phyloP scores from a whole-genome alignment of 495 filamentous ascomycete species.

The Lophium mytilinum region DNA sequence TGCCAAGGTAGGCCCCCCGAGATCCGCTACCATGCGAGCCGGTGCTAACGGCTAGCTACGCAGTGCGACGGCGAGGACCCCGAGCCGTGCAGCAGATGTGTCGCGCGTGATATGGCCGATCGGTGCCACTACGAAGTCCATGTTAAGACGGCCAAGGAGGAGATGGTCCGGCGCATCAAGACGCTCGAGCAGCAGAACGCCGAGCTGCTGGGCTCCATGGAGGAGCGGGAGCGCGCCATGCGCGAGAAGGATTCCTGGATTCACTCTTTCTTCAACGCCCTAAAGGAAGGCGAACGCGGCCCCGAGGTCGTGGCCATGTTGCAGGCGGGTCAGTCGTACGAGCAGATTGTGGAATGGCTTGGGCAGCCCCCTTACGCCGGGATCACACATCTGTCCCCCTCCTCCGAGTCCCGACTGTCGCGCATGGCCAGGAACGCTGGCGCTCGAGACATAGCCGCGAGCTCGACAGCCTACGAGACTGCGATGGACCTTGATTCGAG shows the following conservation, averaged over 20 bases:
- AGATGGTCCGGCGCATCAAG: slow-evolving; percentile 16
- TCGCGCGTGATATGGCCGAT: slow-evolving; percentile 2
- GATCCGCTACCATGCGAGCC: neutral
- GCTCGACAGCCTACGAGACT: neutral
- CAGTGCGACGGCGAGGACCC: slow-evolving; percentile 19
- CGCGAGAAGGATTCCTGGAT: slow-evolving; percentile 25
- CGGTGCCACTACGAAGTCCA: slow-evolving; percentile 20
- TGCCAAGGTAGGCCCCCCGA: slow-evolving; percentile 22
- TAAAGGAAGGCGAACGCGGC: slow-evolving; percentile 31
- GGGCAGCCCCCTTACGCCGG: slow-evolving; percentile 23
- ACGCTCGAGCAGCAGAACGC: slow-evolving; percentile 20
- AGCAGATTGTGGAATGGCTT: slow-evolving; percentile 34
- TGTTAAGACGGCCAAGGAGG: slow-evolving; percentile 16
- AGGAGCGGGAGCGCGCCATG: slow-evolving; percentile 12
- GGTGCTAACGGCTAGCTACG: neutral
- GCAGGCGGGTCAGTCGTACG: slow-evolving; percentile 19
- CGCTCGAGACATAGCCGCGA: too few species aligned
- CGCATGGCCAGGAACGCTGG: neutral
- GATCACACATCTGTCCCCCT: slow-evolving; percentile 13
- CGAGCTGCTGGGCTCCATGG: slow-evolving; percentile 20
- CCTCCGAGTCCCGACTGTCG: slow-evolving; percentile 15
- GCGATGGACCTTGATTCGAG: neutral
- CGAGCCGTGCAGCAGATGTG: slow-evolving; percentile 10
- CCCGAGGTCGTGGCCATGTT: slow-evolving; percentile 31
- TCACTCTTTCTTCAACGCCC: slow-evolving; percentile 29